A percentile compares a stretch with the other conserved stretches of the same genome.
These are phyloP conservation scores for Penicillium polonicum DNA, from an alignment of 2,329 filamentous ascomycete genomes.

Conservation along the genomic window DNA sequence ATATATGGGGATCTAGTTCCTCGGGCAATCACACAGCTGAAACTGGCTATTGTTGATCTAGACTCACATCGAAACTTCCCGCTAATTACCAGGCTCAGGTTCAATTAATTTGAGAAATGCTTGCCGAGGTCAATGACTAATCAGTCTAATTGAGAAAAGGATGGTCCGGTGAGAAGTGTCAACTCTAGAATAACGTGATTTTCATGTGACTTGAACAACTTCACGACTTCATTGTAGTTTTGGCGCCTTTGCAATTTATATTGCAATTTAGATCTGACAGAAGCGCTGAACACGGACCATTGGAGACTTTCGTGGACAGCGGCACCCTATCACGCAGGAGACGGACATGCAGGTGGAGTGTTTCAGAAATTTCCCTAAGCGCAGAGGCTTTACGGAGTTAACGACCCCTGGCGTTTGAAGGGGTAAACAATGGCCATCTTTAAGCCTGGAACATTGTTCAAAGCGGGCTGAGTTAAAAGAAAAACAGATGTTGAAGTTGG, in stretches of 20 bases:
- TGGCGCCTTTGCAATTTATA: not conserved
- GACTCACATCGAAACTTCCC: not conserved
- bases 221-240: not conserved
- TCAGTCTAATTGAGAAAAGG: not conserved
- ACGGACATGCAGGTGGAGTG: conserved; percentile 8
- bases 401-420: not conserved
- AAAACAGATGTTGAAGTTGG: not conserved
- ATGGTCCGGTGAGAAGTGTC: not conserved
- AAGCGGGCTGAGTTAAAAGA: not conserved
- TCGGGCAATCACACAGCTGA: not conserved
- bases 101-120: not conserved
- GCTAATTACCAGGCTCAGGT: not conserved
- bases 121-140: not conserved
- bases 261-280: not conserved
- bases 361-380: conserved; percentile 22
- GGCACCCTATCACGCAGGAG: not conserved
- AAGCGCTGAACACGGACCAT: not conserved
- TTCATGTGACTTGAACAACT: not conserved
- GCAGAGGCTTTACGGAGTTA: conserved; percentile 7
- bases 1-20: not conserved
- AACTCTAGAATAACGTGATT: not conserved
- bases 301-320: not conserved
- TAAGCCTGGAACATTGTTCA: not conserved
- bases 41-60: not conserved
- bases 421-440: not conserved